phyloP scores from a whole-genome alignment of 495 filamentous ascomycete genomes.

The Durotheca rogersii region DNA sequence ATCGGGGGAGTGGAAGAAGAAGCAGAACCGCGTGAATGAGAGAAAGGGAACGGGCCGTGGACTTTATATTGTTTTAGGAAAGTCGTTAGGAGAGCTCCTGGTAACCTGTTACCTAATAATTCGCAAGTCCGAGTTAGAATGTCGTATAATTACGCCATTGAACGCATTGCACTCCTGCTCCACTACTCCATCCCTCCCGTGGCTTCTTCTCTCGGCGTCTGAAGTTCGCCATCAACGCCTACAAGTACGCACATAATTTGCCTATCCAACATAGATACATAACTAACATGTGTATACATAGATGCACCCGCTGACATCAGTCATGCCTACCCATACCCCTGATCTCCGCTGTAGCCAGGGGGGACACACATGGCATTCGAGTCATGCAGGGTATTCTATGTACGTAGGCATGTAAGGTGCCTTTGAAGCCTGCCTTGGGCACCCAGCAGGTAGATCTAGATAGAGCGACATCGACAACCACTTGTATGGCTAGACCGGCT shows the following conservation, averaged over 20 bases:
- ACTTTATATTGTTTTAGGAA: slow-evolving; percentile 27
- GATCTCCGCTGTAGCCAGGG: slow-evolving; percentile 6
- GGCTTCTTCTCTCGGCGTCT: no score
- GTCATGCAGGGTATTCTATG: no score
- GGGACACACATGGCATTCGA: neutral
- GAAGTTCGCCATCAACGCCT: no score
- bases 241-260: no score
- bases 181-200: no score
- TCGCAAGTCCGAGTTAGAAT: slow-evolving; percentile 25
- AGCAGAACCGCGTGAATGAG: no score
- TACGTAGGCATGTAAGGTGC: no score
- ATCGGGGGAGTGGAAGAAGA: no score
- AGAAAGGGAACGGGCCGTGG: slow-evolving; percentile 1
- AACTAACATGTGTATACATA: no score
- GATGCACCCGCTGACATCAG: slow-evolving; percentile 2
- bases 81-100: slow-evolving; percentile 20
- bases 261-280: no score
- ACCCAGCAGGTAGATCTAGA: slow-evolving; percentile 20
- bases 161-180: slow-evolving; percentile 10
- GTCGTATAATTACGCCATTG: slow-evolving; percentile 31
- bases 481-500: neutral
- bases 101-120: slow-evolving; percentile 27
- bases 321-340: slow-evolving; percentile 11
- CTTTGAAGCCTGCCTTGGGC: no score
- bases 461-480: slow-evolving; percentile 28